A percentile compares a stretch with the other conserved stretches of the same genome.
Evolutionary conservation across 768 basidiomycete species (phyloP).

Genomic region (Leucosporidium scottii): DNA sequence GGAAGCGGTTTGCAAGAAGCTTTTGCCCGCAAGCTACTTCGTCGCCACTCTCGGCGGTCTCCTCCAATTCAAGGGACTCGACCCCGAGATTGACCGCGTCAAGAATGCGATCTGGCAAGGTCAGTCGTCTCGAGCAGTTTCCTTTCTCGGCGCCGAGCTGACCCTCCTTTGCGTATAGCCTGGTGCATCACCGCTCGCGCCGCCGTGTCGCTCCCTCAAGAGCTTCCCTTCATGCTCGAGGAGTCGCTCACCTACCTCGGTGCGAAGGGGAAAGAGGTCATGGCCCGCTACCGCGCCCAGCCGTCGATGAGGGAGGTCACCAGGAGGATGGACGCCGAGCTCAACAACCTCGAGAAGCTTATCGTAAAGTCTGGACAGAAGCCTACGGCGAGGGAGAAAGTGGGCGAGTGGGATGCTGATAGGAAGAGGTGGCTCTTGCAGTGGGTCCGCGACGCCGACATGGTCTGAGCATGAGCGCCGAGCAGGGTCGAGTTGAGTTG

Average conservation of each 20-base stretch:
- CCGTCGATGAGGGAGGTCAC: not conserved
- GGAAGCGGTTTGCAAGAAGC: not conserved
- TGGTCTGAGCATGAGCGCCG: not conserved
- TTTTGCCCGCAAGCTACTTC: not conserved
- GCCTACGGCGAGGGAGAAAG: not conserved
- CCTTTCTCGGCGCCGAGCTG: too few species aligned
- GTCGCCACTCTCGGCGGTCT: constrained; percentile 3
- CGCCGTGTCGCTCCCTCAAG: not conserved
- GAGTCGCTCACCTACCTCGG: not conserved
- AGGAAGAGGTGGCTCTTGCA: constrained; percentile 1
- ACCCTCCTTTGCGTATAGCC: not conserved
- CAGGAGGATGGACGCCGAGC: not conserved
- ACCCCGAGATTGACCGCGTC: constrained; percentile 4
- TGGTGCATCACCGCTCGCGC: constrained; percentile 4
- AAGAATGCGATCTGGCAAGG: constrained; percentile 7
- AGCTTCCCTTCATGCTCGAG: not conserved
- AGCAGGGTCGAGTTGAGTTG: too few species aligned
- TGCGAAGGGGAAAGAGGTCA: too few species aligned
- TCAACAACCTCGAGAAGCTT: not conserved
- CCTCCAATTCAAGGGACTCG: constrained; percentile 7
- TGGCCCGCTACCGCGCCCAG: not conserved
- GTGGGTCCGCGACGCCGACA: constrained; percentile 1
- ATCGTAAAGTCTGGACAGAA: not conserved
- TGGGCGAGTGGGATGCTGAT: constrained; percentile 2
- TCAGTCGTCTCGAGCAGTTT: not conserved